Percentiles rank a stretch among this genome's conserved stretches.
Evolutionary conservation across 2,329 filamentous ascomycete genomes (phyloP).

Genomic region (Dactylellina cionopaga): DNA sequence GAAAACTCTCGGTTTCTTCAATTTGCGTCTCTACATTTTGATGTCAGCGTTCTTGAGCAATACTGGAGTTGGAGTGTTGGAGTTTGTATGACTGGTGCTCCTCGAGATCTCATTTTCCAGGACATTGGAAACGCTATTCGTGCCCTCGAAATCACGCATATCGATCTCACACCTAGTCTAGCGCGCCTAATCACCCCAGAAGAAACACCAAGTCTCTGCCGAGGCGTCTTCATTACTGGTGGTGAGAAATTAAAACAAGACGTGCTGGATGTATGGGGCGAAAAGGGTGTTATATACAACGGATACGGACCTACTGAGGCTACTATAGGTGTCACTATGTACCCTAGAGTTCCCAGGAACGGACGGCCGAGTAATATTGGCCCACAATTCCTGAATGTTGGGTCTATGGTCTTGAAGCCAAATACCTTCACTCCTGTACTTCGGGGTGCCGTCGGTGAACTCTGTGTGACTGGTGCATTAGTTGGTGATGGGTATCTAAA

Average conservation of each 20-base stretch:
- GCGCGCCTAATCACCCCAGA: conserved; percentile 80
- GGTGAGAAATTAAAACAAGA: conserved; percentile 89
- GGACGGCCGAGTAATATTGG: conserved; percentile 90
- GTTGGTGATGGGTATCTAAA: conserved; percentile 92
- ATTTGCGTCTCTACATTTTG: conserved; percentile 93
- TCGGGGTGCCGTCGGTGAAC: conserved; percentile 81
- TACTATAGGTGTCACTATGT: conserved; percentile 92
- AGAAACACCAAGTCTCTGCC: conserved; percentile 80
- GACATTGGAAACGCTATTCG: conserved; percentile 79
- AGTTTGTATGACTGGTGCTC: conserved; percentile 82
- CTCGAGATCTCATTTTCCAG: conserved; percentile 84
- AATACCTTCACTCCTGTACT: conserved; percentile 77
- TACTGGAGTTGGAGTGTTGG: conserved; percentile 96
- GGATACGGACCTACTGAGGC: conserved; percentile 90
- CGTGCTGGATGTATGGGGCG: conserved; percentile 86
- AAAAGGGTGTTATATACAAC: conserved; percentile 84
- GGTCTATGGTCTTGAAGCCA: conserved; percentile 78
- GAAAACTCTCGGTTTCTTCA: conserved; percentile 82
- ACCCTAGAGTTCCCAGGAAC: conserved; percentile 78
- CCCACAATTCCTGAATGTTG: conserved; percentile 85
- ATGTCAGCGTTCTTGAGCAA: conserved; percentile 90
- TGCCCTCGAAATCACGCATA: conserved; percentile 80
- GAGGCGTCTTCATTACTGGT: conserved; percentile 90
- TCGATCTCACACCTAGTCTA: conserved; percentile 89
- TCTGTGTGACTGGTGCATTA: conserved; percentile 85